Evolutionary conservation across 2,329 filamentous ascomycete genomes (phyloP), one percentile per base, ranked within the genome.

Genomic region (Orbilia ellipsospora): DNA sequence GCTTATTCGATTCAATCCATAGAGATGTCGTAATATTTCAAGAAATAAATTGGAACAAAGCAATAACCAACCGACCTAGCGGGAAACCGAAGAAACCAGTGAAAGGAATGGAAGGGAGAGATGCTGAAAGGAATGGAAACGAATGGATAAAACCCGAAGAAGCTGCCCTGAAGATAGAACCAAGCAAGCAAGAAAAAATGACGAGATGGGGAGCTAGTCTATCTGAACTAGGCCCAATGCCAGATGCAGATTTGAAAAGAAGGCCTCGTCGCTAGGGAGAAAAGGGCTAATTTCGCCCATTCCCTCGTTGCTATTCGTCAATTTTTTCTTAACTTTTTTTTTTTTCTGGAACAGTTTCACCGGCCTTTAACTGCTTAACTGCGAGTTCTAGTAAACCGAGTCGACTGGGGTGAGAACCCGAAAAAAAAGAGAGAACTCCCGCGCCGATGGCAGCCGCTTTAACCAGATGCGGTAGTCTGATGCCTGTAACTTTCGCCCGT

Each of bases 381-480:
- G 63, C 63, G 62, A 74, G 23, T 18, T 44, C 8, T 56, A 56
- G 31, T 23, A 10, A 36, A 48, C n/a, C 2, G 6, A 48, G 40
- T 6, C 12, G 51, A 60, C 18, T 15, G 51, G 40, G 55, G 36
- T 61, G 54, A 61, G 44, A 16, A 28, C 18, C 31, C 50, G 36
- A 15, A 36, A 36, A 36, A 31, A 31, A 36, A 36, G 4, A 5
- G 10, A 18, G 13, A 31, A 20, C 36, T 44, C 48, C 42, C 18
- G 13, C 48, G 55, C 69, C 69, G 69, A 66, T 23, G 40, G 15
- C 62, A 73, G 26, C 55, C 69, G 56, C 20, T 40, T 61, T 65
- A 64, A 51, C 72, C 72, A 51, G 5, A 65, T 75, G 26, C 20
- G 72, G 70, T 45, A 74, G 20, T 40, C 16, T 59, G 31, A 57